Base-by-base conservation (phyloP, 345 rosid species). In the Bruguiera gymnorhiza region DNA sequence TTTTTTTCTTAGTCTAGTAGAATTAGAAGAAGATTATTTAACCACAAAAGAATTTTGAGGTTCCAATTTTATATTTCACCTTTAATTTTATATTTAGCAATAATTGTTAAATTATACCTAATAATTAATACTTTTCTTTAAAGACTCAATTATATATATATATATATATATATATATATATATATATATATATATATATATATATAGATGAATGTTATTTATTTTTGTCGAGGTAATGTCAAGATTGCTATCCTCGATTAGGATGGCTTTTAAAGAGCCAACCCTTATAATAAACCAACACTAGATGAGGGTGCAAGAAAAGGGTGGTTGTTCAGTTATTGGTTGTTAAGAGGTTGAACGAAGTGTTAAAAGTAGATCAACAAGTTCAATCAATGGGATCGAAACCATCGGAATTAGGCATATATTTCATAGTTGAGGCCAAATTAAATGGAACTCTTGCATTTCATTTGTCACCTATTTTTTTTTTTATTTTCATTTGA, bases 301-400 rank as follows among this genome's bases (percentile, higher is more conserved):
- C 67, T 21, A 5, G 18, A 3, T 43, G 18, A 15, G 5, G 50
- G 5, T 19, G 55, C 53, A 18, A 23, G 62, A 23, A 52, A 23
- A 29, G 23, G 37, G 30, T 62, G 59, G 74, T 54, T 63, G 77
- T 66, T 69, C 50, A 36, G 30, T 26, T 50, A 50, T 72, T 46
- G 31, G 7, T 68, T 62, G 69, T 77, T 71, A 69, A 23, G 3
- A 30, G 29, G 32, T 26, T 1, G 34, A 43, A 16, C 2, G 9
- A 58, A 34, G 23, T 0, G 37, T 52, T 63, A 11, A 53, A 73
- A 56, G 43, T 65, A 64, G 82, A 70, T 70, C 48, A 72, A 62
- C 52, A 39, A 54, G 66, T 32, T 24, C 62, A 66, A 69, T 78
- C 82, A 64, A 54, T 51, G 57, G 37, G 19, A 61, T 62, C 46